phyloP scores from a whole-genome alignment of 2,329 filamentous ascomycete species.

The Exophiala sp. region DNA sequence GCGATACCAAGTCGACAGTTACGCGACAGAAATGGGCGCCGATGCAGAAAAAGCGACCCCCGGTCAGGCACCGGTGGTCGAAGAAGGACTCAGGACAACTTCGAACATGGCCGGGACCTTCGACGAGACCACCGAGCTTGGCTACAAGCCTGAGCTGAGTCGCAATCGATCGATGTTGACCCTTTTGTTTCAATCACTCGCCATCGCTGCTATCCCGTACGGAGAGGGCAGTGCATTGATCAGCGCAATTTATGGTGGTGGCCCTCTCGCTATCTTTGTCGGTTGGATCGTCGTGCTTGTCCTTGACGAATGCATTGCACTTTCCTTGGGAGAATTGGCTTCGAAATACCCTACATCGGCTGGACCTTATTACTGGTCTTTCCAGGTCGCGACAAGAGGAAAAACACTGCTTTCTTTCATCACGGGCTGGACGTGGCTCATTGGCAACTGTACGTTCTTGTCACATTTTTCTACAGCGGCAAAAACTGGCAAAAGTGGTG shows the following conservation, averaged over 20 bases:
- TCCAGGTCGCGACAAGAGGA: slow-evolving; percentile 41
- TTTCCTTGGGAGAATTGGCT: slow-evolving; percentile 51
- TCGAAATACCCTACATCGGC: slow-evolving; percentile 47
- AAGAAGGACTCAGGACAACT: not conserved
- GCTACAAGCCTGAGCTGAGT: slow-evolving; percentile 56
- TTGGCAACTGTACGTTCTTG: slow-evolving; percentile 44
- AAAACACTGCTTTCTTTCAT: slow-evolving; percentile 50
- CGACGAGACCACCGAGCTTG: slow-evolving; percentile 43
- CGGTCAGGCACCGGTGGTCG: slow-evolving; percentile 12
- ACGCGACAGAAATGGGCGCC: slow-evolving; percentile 9
- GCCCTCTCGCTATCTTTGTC: slow-evolving; percentile 55
- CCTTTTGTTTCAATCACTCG: slow-evolving; percentile 59
- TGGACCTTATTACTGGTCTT: slow-evolving; percentile 55
- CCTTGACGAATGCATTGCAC: slow-evolving; percentile 51
- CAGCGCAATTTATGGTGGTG: slow-evolving; percentile 44
- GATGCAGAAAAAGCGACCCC: slow-evolving; percentile 18
- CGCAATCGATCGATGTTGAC: slow-evolving; percentile 60
- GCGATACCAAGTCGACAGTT: not conserved
- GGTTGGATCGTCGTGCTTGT: slow-evolving; percentile 56
- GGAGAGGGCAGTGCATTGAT: slow-evolving; percentile 45
- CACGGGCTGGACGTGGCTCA: slow-evolving; percentile 53
- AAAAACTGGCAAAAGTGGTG: not conserved
- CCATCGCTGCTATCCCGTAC: slow-evolving; percentile 56
- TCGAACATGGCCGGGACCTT: slow-evolving; percentile 32
- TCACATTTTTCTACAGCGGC: not conserved